A percentile compares a stretch with the other conserved stretches of the same genome.
Evolutionary conservation across 495 filamentous ascomycete species (phyloP).

Genomic region (Margaritispora aquatica): DNA sequence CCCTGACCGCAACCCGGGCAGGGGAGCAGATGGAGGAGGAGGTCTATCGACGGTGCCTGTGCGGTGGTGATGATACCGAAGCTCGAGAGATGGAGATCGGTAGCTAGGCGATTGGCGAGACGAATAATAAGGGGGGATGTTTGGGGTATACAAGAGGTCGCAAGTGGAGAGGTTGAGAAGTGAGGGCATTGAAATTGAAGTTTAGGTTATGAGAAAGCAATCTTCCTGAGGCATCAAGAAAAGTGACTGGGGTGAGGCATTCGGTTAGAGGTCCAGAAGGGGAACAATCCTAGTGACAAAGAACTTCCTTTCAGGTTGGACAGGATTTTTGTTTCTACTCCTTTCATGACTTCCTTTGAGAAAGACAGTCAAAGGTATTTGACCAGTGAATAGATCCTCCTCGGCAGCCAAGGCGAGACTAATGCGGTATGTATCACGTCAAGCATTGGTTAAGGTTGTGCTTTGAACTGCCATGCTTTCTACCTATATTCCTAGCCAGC

Average conservation of each 20-base stretch:
- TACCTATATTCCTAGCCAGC: background rate
- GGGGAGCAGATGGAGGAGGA: background rate
- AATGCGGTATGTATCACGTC: too few relatives aligned
- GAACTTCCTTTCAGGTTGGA: too few relatives aligned
- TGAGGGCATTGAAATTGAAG: conserved; percentile 9
- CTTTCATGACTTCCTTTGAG: too few relatives aligned
- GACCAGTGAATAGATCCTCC: too few relatives aligned
- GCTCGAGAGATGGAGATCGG: background rate
- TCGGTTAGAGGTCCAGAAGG: background rate
- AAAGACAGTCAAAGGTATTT: too few relatives aligned
- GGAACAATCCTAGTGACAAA: too few relatives aligned
- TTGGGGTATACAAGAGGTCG: background rate
- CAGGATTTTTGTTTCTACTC: too few relatives aligned
- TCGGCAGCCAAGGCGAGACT: too few relatives aligned
- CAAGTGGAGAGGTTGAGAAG: conserved; percentile 18
- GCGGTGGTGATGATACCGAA: background rate
- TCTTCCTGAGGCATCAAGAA: background rate
- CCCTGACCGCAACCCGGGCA: background rate
- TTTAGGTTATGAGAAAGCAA: background rate
- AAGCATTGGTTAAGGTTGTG: background rate
- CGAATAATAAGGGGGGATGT: conserved; percentile 1
- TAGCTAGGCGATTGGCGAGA: background rate
- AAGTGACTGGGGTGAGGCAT: background rate
- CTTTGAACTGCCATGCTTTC: background rate
- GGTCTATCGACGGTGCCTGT: background rate